phyloP scores from a whole-genome alignment of 805 yeast species.

The Sugiyamaella americana region DNA sequence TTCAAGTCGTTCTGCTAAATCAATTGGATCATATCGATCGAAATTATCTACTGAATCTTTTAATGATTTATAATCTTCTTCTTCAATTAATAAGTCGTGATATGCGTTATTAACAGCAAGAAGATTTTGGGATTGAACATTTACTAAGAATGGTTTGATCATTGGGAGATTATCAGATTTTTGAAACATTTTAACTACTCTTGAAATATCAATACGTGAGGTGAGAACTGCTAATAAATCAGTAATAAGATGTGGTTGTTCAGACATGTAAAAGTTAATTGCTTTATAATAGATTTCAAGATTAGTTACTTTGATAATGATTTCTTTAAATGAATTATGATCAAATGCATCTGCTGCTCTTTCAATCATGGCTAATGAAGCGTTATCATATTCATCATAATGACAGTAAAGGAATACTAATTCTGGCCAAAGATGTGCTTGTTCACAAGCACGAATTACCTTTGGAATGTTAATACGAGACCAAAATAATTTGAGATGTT shows the following conservation, averaged over 20 bases:
- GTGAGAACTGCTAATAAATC: slow-evolving; percentile 80
- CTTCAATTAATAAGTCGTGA: slow-evolving; percentile 92
- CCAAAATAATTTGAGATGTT: slow-evolving; percentile 96
- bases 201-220: slow-evolving; percentile 86
- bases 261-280: slow-evolving; percentile 84
- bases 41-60: slow-evolving; percentile 80
- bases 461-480: slow-evolving; percentile 96
- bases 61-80: slow-evolving; percentile 89
- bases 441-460: slow-evolving; percentile 89
- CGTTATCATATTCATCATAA: slow-evolving; percentile 99
- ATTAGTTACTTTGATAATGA: slow-evolving; percentile 89
- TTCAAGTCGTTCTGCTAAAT: slow-evolving; percentile 87
- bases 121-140: slow-evolving; percentile 84
- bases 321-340: slow-evolving; percentile 89
- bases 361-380: slow-evolving; percentile 94
- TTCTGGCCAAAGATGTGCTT: slow-evolving; percentile 94
- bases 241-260: slow-evolving; percentile 84
- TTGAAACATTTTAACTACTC: slow-evolving; percentile 91
- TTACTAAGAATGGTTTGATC: slow-evolving; percentile 89
- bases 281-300: slow-evolving; percentile 97
- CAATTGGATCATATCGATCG: slow-evolving; percentile 88
- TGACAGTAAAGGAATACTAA: slow-evolving; percentile 93
- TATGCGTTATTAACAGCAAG: slow-evolving; percentile 90
- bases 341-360: slow-evolving; percentile 89
- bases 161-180: slow-evolving; percentile 94